Base-by-base conservation (phyloP, 1,139 yeast species). In the Waltiozyma solani region DNA sequence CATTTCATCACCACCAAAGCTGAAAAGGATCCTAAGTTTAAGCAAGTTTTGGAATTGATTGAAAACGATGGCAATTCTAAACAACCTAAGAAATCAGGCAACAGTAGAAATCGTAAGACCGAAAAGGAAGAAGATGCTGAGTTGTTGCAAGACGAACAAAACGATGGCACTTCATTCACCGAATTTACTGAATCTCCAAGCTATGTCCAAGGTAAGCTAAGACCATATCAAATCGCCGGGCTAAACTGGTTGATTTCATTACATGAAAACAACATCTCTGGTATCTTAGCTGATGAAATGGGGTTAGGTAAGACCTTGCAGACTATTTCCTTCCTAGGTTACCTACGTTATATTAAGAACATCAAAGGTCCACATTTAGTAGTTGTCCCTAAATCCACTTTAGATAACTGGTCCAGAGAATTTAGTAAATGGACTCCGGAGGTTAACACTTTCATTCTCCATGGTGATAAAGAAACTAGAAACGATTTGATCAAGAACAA, bases 251-350 rank as follows among this genome's bases (percentile, higher is more conserved):
- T 89, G 53, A 76, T 87, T 19, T 75, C 87, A 1, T 64, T 89
- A 41, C 80, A 82, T 54, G 93, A 84, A 50, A 86, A 89, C 61
- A 78, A 81, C 52, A 70, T 89, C 40, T 79, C 93, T 1, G 97
- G 97, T 36, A 89, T 91, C 37, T 69, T 91, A 43, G 98, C 98
- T 10, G 98, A 91, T 62, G 98, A 91, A 60, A 91, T 91, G 98
- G 98, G 98, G 2, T 70, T 91, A 42, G 98, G 98, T 44, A 91
- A 91, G 58, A 91, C 98, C 1, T 67, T 91, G 44, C 98, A 91
- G 59, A 86, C 96, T 0, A 86, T 91, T 44, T 77, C 97, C 6
- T 82, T 82, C 49, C 62, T 82, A 39, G 91, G 91, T 1, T 81
- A 78, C 51, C 62, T 82, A 37, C 66, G 91, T 45, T 79, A 75